A percentile compares a stretch with the other conserved stretches of the same genome.
Conservation (phyloP, 345 rosid species). For the Citrus reticulata region DNA sequence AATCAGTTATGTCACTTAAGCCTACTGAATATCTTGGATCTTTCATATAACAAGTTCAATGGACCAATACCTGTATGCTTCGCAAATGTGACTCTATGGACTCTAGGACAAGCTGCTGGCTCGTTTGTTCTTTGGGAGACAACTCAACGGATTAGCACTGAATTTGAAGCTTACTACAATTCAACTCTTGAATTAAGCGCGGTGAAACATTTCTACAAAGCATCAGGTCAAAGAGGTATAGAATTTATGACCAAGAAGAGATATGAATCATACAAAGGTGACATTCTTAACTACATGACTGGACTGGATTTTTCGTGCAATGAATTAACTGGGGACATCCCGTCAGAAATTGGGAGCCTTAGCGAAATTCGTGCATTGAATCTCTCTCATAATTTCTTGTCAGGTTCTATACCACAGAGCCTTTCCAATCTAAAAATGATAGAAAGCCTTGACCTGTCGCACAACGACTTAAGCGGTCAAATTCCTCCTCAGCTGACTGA, state of each 20-base stretch:
- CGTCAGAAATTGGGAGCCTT: slow-evolving; percentile 15
- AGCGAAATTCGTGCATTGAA: slow-evolving; percentile 18
- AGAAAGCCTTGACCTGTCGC: background rate
- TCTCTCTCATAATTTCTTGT: slow-evolving; percentile 9
- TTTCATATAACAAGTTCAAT: background rate
- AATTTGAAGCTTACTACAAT: background rate
- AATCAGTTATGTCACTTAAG: background rate
- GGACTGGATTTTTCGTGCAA: slow-evolving; percentile 26
- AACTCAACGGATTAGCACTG: no score
- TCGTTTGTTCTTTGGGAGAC: background rate
- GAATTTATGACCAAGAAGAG: slow-evolving; percentile 21
- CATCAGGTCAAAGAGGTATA: background rate
- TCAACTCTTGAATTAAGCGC: background rate
- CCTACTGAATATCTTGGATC: background rate
- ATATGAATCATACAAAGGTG: slow-evolving; percentile 18
- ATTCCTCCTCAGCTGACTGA: slow-evolving; percentile 13
- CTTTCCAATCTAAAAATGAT: slow-evolving; percentile 9
- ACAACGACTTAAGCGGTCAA: slow-evolving; percentile 14
- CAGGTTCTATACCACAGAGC: slow-evolving; percentile 14
- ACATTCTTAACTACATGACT: background rate
- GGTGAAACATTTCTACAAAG: no score
- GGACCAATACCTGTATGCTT: slow-evolving; percentile 13
- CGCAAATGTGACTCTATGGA: background rate
- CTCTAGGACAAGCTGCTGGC: background rate
- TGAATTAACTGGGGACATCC: slow-evolving; percentile 18